Evolutionary conservation across 1,284 basidiomycete genomes (phyloP).

Genomic region (Apiotrichum montevideense): DNA sequence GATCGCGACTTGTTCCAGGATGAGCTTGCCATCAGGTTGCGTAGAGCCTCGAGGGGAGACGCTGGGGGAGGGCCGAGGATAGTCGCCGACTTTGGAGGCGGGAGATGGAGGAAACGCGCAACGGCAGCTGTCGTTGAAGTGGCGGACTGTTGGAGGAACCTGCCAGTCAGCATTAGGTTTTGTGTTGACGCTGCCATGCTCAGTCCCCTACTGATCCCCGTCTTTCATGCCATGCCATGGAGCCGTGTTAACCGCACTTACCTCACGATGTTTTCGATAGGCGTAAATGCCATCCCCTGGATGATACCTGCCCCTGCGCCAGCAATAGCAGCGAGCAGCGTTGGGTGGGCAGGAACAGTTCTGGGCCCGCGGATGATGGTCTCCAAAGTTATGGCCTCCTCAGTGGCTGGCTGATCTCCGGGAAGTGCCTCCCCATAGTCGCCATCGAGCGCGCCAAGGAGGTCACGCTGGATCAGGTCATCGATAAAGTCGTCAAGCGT

Average conservation of each 20-base stretch:
- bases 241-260: constrained; percentile 12
- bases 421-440: constrained; percentile 10
- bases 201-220: too few relatives aligned
- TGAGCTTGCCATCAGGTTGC: constrained; percentile 30
- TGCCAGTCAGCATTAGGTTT: not conserved
- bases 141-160: constrained; percentile 30
- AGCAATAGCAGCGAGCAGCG: constrained; percentile 38
- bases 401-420: constrained; percentile 11
- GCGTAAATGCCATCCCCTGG: constrained; percentile 44
- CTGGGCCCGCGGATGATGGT: constrained; percentile 36
- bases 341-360: constrained; percentile 41
- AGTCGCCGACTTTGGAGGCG: constrained; percentile 13
- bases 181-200: too few relatives aligned
- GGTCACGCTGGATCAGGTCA: constrained; percentile 8
- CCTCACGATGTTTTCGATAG: constrained; percentile 45
- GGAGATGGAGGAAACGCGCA: constrained; percentile 22
- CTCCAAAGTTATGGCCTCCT: constrained; percentile 38
- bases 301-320: constrained; percentile 42
- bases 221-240: too few relatives aligned
- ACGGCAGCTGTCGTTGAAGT: constrained; percentile 21
- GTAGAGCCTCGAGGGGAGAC: constrained; percentile 31
- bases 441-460: constrained; percentile 13
- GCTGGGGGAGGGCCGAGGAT: constrained; percentile 16
- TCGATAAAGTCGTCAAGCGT: constrained; percentile 6
- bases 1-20: constrained; percentile 32